Percentiles rank a stretch among this genome's conserved stretches.
Evolutionary conservation across 495 filamentous ascomycete genomes (phyloP).

Genomic region (Venustampulla echinocandica): DNA sequence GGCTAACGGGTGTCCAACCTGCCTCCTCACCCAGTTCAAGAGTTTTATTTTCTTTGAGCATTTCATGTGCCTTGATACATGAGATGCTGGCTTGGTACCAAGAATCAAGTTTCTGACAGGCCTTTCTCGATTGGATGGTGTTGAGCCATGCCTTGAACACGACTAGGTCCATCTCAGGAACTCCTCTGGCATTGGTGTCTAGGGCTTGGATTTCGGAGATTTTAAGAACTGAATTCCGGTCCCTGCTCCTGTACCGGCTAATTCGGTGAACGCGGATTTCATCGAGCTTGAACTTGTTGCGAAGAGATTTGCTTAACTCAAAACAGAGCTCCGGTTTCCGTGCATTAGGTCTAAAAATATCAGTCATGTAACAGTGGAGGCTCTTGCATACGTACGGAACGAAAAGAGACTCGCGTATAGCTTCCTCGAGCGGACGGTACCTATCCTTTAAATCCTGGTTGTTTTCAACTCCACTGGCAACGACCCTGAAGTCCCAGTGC

Average conservation of each 20-base stretch:
- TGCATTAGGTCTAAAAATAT: background rate
- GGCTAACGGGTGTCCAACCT: slow-evolving; percentile 25
- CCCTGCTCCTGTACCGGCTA: slow-evolving; percentile 12
- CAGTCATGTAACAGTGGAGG: too few species aligned
- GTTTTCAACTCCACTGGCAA: slow-evolving; percentile 16
- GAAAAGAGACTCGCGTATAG: slow-evolving; percentile 26
- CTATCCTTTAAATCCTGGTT: slow-evolving; percentile 12
- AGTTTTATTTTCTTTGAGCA: slow-evolving; percentile 29
- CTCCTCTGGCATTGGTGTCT: slow-evolving; percentile 2
- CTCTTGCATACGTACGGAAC: slow-evolving; percentile 28
- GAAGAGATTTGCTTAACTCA: slow-evolving; percentile 13
- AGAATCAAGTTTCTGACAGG: slow-evolving; percentile 3
- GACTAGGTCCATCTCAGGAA: background rate
- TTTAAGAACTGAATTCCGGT: slow-evolving; percentile 26
- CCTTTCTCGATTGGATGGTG: slow-evolving; percentile 7
- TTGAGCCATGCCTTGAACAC: slow-evolving; percentile 2
- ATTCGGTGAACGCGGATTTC: slow-evolving; percentile 28
- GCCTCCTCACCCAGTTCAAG: slow-evolving; percentile 34
- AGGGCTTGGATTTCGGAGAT: slow-evolving; percentile 33
- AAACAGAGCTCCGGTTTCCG: slow-evolving; percentile 16
- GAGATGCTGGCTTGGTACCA: slow-evolving; percentile 38
- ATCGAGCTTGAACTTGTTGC: slow-evolving; percentile 18
- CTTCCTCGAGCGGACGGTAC: slow-evolving; percentile 25
- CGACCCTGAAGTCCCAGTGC: slow-evolving; percentile 36
- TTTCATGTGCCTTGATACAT: slow-evolving; percentile 20